These are phyloP conservation scores for Saposhnikovia divaricata DNA, from an alignment of 129 eudicot genomes.

Conservation along the genomic window DNA sequence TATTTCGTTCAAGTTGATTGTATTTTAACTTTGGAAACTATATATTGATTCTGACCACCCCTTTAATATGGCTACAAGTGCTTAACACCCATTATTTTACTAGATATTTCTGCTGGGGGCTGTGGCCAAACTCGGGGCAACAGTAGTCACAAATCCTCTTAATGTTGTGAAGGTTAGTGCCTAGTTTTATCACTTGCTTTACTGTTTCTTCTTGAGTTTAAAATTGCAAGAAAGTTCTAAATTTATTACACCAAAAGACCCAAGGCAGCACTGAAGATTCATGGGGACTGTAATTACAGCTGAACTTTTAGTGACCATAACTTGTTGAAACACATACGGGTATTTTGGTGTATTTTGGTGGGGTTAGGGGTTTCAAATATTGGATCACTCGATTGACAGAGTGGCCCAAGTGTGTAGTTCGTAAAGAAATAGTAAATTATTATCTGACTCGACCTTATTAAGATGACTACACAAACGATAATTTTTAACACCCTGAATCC, in stretches of 20 bases:
- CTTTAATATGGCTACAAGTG: neutral
- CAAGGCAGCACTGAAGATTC: no score
- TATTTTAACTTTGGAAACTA: neutral
- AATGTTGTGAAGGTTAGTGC: slow-evolving; percentile 76
- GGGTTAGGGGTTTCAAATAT: neutral
- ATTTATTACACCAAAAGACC: no score
- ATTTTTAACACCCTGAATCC: neutral
- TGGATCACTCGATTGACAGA: no score
- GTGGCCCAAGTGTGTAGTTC: neutral
- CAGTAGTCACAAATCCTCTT: slow-evolving; percentile 87
- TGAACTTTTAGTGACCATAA: neutral
- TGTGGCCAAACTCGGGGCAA: slow-evolving; percentile 94
- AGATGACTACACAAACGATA: neutral
- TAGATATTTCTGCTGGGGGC: slow-evolving; percentile 91
- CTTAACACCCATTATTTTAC: slow-evolving; percentile 14
- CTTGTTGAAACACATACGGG: neutral
- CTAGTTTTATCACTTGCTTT: neutral
- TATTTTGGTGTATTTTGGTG: neutral
- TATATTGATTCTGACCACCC: neutral
- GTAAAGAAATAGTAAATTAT: neutral
- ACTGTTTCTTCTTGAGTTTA: no score
- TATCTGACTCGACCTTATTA: neutral
- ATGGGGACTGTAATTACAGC: no score
- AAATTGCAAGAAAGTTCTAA: neutral
- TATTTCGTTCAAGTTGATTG: neutral